phyloP scores from a whole-genome alignment of 805 yeast species.

The Cyberlindnera petersonii region DNA sequence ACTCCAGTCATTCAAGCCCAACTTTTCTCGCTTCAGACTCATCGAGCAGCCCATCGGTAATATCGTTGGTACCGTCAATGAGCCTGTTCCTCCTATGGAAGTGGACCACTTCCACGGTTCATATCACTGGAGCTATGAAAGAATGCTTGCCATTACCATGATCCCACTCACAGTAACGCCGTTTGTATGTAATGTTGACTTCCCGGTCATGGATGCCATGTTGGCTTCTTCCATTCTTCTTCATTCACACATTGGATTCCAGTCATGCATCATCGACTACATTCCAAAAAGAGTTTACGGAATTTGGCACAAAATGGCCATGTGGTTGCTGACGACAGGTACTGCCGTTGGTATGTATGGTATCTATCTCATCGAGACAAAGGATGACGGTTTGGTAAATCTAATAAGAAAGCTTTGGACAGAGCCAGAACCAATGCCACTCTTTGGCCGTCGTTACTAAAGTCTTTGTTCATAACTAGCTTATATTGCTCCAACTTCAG shows the following conservation, averaged over 20 bases:
- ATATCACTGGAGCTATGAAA: conserved; percentile 70
- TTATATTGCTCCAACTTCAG: too few relatives aligned
- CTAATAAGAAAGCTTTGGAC: conserved; percentile 45
- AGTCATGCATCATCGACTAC: conserved; percentile 80
- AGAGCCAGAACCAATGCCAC: conserved; percentile 20
- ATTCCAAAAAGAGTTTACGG: conserved; percentile 87
- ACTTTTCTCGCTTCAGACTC: conserved; percentile 36
- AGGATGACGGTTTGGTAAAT: conserved; percentile 73
- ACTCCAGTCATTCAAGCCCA: conserved; percentile 23
- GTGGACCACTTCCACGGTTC: conserved; percentile 60
- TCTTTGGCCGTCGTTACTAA: conserved; percentile 11
- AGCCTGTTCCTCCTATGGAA: conserved; percentile 60
- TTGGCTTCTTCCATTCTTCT: conserved; percentile 52
- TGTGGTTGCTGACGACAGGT: conserved; percentile 67
- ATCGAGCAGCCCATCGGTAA: conserved; percentile 71
- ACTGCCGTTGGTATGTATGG: conserved; percentile 72
- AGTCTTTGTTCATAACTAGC: not conserved
- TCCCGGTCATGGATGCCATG: conserved; percentile 52
- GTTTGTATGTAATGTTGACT: conserved; percentile 45
- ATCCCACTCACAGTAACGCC: conserved; percentile 64
- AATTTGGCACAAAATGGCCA: conserved; percentile 62
- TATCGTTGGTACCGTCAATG: conserved; percentile 69
- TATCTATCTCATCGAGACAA: conserved; percentile 74
- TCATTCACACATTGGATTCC: conserved; percentile 71
- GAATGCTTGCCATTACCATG: conserved; percentile 54